Evolutionary conservation across 352 stramenopile genomes (phyloP).

Genomic region (Globisporangium paddicum): DNA sequence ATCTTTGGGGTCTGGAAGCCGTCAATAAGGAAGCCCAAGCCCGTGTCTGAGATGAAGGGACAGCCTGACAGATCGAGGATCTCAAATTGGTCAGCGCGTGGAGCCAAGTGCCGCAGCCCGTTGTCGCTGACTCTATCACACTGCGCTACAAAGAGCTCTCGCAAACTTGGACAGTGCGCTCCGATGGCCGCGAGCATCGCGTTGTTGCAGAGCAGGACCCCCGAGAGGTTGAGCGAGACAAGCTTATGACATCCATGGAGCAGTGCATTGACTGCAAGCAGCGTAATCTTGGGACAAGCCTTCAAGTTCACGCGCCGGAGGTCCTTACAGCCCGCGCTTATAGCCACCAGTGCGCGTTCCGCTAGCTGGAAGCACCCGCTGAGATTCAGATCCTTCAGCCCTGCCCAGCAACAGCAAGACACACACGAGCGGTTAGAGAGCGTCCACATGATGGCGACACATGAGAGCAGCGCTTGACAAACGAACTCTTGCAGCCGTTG

Average conservation of each 20-base stretch:
- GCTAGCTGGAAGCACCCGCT: conserved; percentile 81
- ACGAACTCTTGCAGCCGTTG: conserved; percentile 36
- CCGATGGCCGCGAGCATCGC: conserved; percentile 49
- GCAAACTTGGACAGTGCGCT: conserved; percentile 22
- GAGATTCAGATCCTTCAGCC: conserved; percentile 52
- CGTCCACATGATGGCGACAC: not conserved
- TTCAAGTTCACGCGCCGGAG: conserved; percentile 74
- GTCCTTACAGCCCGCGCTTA: conserved; percentile 49
- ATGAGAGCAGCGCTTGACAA: not conserved
- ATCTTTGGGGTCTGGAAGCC: conserved; percentile 48
- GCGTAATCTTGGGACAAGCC: conserved; percentile 78
- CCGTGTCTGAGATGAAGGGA: conserved; percentile 42
- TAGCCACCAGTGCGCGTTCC: conserved; percentile 69
- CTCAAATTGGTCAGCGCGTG: conserved; percentile 53
- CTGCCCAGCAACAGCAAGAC: conserved; percentile 3
- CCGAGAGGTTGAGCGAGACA: conserved; percentile 44
- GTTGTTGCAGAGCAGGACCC: conserved; percentile 54
- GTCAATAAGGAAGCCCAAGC: conserved; percentile 47
- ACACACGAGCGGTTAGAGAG: not conserved
- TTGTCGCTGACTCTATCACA: conserved; percentile 58
- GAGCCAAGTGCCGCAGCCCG: conserved; percentile 47
- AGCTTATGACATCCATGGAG: conserved; percentile 48
- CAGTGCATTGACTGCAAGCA: conserved; percentile 57
- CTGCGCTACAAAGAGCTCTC: conserved; percentile 52
- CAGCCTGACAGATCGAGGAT: conserved; percentile 60